Percentiles rank a stretch among this genome's conserved stretches.
Evolutionary conservation across 208 protist species (phyloP).

Genomic region (Crithidia expoeki): DNA sequence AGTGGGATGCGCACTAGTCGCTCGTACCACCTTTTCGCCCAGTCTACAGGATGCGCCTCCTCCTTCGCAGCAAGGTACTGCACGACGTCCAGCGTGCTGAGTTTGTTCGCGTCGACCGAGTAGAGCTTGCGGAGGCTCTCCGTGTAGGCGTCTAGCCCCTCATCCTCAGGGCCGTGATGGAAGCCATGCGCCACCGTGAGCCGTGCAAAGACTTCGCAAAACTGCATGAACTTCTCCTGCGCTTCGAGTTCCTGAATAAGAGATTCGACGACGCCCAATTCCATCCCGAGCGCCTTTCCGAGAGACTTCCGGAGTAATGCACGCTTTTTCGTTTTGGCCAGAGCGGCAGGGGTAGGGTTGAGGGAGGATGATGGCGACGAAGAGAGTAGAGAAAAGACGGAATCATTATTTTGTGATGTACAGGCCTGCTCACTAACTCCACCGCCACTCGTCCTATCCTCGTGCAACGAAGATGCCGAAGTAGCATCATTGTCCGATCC

Average conservation of each 20-base stretch:
- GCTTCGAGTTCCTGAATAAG: slow-evolving; percentile 68
- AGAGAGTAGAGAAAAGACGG: not conserved
- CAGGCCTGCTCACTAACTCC: too few species aligned
- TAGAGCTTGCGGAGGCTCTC: slow-evolving; percentile 71
- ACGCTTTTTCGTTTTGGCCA: slow-evolving; percentile 30
- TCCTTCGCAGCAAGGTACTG: slow-evolving; percentile 87
- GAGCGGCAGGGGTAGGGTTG: slow-evolving; percentile 9
- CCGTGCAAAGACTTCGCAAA: slow-evolving; percentile 86
- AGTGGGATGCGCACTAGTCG: slow-evolving; percentile 73
- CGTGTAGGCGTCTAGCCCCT: slow-evolving; percentile 76
- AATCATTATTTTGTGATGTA: too few species aligned
- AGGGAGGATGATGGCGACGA: not conserved
- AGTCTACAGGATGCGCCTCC: slow-evolving; percentile 70
- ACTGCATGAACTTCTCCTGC: slow-evolving; percentile 84
- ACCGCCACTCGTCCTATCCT: not conserved
- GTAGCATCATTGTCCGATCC: not conserved
- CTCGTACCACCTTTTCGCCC: slow-evolving; percentile 88
- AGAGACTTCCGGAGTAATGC: slow-evolving; percentile 47
- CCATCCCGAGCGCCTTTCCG: slow-evolving; percentile 64
- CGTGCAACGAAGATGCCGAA: not conserved
- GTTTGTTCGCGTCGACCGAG: slow-evolving; percentile 62
- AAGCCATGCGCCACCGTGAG: slow-evolving; percentile 74
- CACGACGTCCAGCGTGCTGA: slow-evolving; percentile 82
- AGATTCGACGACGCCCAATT: slow-evolving; percentile 64
- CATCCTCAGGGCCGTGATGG: slow-evolving; percentile 57